These are phyloP conservation scores for Colletotrichum costaricense DNA, from an alignment of 2,329 filamentous ascomycete species.

Conservation along the genomic window DNA sequence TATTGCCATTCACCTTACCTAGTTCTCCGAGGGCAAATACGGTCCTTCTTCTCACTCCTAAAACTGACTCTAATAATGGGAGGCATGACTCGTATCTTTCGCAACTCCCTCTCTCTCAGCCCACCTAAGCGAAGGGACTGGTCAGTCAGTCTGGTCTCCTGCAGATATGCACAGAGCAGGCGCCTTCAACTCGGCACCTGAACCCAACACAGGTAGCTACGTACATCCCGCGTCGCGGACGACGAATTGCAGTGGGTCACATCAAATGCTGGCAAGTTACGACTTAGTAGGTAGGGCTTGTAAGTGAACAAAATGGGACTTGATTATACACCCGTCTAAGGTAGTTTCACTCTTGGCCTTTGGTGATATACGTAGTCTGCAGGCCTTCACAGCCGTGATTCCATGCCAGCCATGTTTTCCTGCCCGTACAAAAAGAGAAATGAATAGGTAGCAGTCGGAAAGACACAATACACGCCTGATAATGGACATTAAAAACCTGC, in stretches of 20 bases:
- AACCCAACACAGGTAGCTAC: neutral
- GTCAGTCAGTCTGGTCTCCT: neutral
- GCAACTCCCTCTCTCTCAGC: neutral
- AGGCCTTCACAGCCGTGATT: conserved; percentile 26
- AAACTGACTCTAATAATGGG: too few species aligned
- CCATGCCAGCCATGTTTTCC: conserved; percentile 29
- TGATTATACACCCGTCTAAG: conserved; percentile 14
- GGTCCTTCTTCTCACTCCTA: too few species aligned
- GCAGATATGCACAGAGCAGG: neutral
- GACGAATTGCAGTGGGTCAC: neutral
- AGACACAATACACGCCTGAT: conserved; percentile 17
- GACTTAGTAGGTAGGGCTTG: neutral
- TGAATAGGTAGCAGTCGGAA: conserved; percentile 8
- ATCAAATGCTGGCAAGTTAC: neutral
- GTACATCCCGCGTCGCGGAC: neutral
- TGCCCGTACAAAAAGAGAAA: conserved; percentile 5
- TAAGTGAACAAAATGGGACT: neutral
- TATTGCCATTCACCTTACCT: too few species aligned
- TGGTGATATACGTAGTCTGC: conserved; percentile 27
- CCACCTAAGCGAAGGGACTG: too few species aligned
- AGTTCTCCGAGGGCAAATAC: too few species aligned
- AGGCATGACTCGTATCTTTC: neutral
- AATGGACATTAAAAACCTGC: conserved; percentile 31
- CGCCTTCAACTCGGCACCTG: neutral
- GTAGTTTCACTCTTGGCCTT: conserved; percentile 6